Base-by-base conservation (phyloP, 1,284 basidiomycete species). In the Apiotrichum montevideense region DNA sequence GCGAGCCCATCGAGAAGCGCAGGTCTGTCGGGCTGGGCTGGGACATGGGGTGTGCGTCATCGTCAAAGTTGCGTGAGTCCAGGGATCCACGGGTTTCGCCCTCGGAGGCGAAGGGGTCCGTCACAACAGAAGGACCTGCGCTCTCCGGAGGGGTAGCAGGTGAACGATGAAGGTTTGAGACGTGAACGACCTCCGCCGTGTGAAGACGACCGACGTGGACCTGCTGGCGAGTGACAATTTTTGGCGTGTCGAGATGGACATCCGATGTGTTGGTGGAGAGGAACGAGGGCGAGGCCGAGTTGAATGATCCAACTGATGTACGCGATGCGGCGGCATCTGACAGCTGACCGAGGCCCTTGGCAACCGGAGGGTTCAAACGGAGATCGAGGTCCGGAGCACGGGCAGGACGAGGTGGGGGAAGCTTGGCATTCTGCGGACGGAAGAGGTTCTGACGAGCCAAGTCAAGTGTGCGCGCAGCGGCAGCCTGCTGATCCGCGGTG, bases 351-450 rank as follows among this genome's bases (percentile, higher is more conserved):
- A 46, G 32, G 3, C 37, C 37, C 37, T 39, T 56, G 14, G 44
- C 35, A 39, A 3, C 45, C 35, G n/a, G 21, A 29, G 67, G 59
- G 46, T 69, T 66, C 42, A 77, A 59, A 7, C 74, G 69, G 0
- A 77, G 66, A 54, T 78, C 74, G 35, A 77, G 66, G 45, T 72
- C 74, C 7, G 77, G 77, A 3, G 70, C 67, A 43, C 75, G 66
- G n/a, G 73, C 72, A 9, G 75, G 75, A 39, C 75, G 66, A 35
- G 52, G 59, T 6, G 75, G 75, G 6, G 67, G 63, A 1, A 42
- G 39, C n/a, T 52, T 53, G 6, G 48, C 51, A 6, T 55, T 65
- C 37, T 57, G 56, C 2, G 62, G 69, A n/a, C 59, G 61, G 53
- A 67, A 68, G 6, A 74, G 63, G 49, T 74, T 72, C 46, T 74